Evolutionary conservation across 129 eudicot genomes (phyloP).

Genomic region (Lactuca saligna): DNA sequence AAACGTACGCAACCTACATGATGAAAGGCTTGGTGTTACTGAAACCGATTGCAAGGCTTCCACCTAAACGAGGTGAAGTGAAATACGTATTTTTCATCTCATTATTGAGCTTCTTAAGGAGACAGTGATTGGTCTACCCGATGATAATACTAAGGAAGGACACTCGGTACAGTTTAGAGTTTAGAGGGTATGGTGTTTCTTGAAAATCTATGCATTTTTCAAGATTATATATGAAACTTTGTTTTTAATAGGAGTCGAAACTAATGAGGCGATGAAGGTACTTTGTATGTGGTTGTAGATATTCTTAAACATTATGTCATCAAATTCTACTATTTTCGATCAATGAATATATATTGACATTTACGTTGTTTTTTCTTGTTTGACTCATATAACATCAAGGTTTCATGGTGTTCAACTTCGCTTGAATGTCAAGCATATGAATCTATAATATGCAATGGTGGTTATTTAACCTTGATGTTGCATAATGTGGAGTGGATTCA

Average conservation of each 20-base stretch:
- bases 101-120: conserved; percentile 15
- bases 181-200: neutral
- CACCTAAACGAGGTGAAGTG: conserved; percentile 34
- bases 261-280: neutral
- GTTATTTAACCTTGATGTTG: neutral
- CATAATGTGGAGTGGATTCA: neutral
- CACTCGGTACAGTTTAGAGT: neutral
- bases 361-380: neutral
- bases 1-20: neutral
- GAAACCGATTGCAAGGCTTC: conserved; percentile 23
- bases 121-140: neutral
- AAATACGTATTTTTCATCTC: conserved; percentile 19
- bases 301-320: neutral
- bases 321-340: neutral
- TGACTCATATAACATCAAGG: neutral
- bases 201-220: conserved; percentile 10
- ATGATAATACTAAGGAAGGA: neutral
- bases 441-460: no score
- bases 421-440: neutral
- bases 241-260: no score
- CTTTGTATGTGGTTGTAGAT: neutral
- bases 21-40: conserved; percentile 8
- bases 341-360: no score
- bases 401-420: neutral
- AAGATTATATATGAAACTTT: neutral